Percentiles rank a stretch among this genome's conserved stretches.
Conservation (phyloP, 2,329 filamentous ascomycete species). For the Colletotrichum simmondsii region DNA sequence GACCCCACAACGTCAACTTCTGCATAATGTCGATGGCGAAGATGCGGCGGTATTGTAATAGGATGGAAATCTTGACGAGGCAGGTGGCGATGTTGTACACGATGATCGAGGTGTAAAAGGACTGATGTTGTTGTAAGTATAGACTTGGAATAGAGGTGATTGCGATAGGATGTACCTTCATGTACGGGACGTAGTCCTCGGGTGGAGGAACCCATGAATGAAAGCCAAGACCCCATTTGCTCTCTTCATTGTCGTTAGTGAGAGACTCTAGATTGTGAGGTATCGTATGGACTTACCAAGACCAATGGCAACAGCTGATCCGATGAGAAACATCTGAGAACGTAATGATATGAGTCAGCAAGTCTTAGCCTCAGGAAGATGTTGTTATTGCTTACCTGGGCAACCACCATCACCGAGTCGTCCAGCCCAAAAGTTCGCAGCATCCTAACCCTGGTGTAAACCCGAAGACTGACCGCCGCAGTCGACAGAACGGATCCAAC, state of each 20-base stretch:
- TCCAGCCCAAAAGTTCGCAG: conserved; percentile 39
- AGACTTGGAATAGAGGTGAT: background rate
- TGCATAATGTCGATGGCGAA: conserved; percentile 43
- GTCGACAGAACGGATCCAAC: conserved; percentile 38
- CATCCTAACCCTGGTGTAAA: conserved; percentile 37
- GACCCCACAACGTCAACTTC: conserved; percentile 37
- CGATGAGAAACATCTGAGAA: conserved; percentile 34
- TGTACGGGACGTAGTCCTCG: conserved; percentile 35
- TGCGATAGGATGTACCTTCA: conserved; percentile 33
- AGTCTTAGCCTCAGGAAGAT: too few species aligned
- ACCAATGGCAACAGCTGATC: conserved; percentile 38
- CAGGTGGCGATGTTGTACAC: conserved; percentile 47
- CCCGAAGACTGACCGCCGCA: conserved; percentile 36
- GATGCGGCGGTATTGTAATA: conserved; percentile 52
- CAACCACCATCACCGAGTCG: conserved; percentile 38
- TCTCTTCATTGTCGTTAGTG: conserved; percentile 34
- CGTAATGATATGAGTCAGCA: background rate
- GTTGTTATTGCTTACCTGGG: conserved; percentile 21
- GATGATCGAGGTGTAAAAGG: conserved; percentile 45
- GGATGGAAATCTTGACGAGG: conserved; percentile 49
- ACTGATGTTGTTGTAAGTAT: conserved; percentile 31
- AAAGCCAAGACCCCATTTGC: conserved; percentile 38
- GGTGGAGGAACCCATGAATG: conserved; percentile 35
- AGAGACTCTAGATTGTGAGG: conserved; percentile 6
- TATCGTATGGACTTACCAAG: conserved; percentile 34